Percentiles rank a stretch among this genome's conserved stretches.
phyloP scores from a whole-genome alignment of 192 early-diverging fungal genomes.

The Backusella tuberculispora region DNA sequence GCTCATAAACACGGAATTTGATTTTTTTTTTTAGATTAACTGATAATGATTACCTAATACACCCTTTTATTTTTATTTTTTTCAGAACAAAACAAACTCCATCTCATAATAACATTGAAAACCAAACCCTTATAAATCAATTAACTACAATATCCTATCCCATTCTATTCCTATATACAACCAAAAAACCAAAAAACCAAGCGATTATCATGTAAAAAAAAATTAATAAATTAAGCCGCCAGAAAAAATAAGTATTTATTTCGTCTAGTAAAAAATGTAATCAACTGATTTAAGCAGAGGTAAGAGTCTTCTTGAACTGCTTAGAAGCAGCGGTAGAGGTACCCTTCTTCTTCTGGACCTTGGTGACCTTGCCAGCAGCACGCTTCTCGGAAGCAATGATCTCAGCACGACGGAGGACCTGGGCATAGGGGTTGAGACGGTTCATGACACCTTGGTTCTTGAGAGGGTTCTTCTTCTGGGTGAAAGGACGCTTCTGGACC shows the following conservation, averaged over 20 bases:
- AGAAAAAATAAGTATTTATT: not conserved
- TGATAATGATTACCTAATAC: slow-evolving; percentile 1
- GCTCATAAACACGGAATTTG: not conserved
- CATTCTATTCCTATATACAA: not conserved
- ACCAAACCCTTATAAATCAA: not conserved
- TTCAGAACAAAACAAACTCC: no score
- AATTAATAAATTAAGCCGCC: not conserved
- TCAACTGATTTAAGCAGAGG: slow-evolving; percentile 32
- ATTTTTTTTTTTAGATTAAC: not conserved
- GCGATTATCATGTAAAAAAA: no score
- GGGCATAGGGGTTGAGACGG: slow-evolving; percentile 98
- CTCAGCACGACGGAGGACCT: slow-evolving; percentile 84
- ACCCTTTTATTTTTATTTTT: not conserved
- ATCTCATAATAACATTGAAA: not conserved
- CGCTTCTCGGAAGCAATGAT: slow-evolving; percentile 59
- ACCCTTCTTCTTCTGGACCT: slow-evolving; percentile 44
- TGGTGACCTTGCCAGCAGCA: slow-evolving; percentile 58
- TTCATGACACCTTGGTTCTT: slow-evolving; percentile 89
- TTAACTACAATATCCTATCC: no score
- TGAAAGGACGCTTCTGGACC: slow-evolving; percentile 88
- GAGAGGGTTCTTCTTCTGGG: slow-evolving; percentile 99
- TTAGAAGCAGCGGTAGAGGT: slow-evolving; percentile 29
- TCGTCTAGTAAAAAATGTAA: slow-evolving; percentile 7
- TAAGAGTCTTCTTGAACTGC: slow-evolving; percentile 37
- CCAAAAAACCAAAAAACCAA: no score